Conservation (phyloP, 2,329 filamentous ascomycete species). For the Fusarium brachygibbosum region DNA sequence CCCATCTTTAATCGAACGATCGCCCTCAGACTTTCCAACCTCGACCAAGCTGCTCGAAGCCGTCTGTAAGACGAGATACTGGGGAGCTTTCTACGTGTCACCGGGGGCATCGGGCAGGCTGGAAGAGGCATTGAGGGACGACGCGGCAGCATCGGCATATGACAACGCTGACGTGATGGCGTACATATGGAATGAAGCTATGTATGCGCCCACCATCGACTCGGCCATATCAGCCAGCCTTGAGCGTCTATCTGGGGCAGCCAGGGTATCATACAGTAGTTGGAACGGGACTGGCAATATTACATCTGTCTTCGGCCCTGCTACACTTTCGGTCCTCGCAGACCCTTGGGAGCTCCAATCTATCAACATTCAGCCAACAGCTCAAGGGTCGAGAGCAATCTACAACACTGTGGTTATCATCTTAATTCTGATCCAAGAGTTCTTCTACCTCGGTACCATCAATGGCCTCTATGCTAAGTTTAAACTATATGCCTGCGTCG, state of each 20-base stretch:
- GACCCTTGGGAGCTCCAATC: conserved; percentile 43
- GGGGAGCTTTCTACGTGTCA: neutral
- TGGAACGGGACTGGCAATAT: neutral
- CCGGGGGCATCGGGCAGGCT: neutral
- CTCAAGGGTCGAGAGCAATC: conserved; percentile 43
- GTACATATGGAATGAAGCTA: neutral
- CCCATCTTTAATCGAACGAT: conserved; percentile 35
- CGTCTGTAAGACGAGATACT: neutral
- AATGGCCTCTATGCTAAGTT: conserved; percentile 44
- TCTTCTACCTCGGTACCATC: conserved; percentile 44
- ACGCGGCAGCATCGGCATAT: neutral
- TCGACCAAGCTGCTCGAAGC: neutral
- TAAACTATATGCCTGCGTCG: conserved; percentile 34
- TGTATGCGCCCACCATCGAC: neutral
- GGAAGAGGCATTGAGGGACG: neutral
- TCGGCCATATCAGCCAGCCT: neutral
- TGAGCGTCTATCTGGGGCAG: neutral
- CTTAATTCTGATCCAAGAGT: conserved; percentile 44
- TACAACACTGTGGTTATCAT: conserved; percentile 48
- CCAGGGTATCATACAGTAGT: conserved; percentile 1
- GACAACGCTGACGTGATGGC: neutral
- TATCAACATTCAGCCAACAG: conserved; percentile 41
- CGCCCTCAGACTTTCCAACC: neutral
- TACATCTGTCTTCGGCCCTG: conserved; percentile 23
- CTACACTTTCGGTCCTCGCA: conserved; percentile 36